Conservation (phyloP, 1,284 basidiomycete genomes). For the Microstroma glucosiphilum region DNA sequence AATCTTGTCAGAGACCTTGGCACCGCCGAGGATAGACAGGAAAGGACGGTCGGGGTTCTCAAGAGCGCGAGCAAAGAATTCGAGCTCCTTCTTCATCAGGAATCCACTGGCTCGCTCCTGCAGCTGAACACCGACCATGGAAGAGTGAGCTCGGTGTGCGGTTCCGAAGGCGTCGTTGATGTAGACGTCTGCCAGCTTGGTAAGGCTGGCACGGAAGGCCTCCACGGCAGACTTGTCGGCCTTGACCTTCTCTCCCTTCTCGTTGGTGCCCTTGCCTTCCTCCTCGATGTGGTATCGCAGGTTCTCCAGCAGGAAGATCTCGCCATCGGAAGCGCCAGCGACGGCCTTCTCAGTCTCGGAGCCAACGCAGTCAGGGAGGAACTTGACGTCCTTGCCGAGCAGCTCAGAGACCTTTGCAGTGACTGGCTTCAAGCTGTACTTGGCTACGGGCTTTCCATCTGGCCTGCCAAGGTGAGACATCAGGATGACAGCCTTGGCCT, state of each 20-base stretch:
- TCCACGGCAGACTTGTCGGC: conserved; percentile 76
- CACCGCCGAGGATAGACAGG: conserved; percentile 95
- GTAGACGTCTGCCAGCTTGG: conserved; percentile 90
- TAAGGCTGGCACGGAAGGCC: conserved; percentile 79
- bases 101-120: conserved; percentile 90
- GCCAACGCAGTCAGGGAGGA: conserved; percentile 82
- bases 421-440: conserved; percentile 88
- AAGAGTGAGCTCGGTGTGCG: conserved; percentile 94
- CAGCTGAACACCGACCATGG: conserved; percentile 93
- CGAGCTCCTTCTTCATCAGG: conserved; percentile 97
- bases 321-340: conserved; percentile 64
- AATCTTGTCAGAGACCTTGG: conserved; percentile 98
- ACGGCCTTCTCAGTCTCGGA: conserved; percentile 72
- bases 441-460: conserved; percentile 79
- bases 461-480: conserved; percentile 99
- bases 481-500: conserved; percentile 76
- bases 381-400: conserved; percentile 58
- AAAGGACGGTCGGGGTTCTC: conserved; percentile 92
- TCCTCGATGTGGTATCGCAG: conserved; percentile 97
- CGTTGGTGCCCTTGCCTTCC: conserved; percentile 88
- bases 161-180: conserved; percentile 99
- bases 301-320: conserved; percentile 92
- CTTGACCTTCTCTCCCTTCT: conserved; percentile 85
- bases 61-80: conserved; percentile 95
- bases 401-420: conserved; percentile 54